Conservation (phyloP, 2,329 filamentous ascomycete genomes). For the Colletotrichum phormii region DNA sequence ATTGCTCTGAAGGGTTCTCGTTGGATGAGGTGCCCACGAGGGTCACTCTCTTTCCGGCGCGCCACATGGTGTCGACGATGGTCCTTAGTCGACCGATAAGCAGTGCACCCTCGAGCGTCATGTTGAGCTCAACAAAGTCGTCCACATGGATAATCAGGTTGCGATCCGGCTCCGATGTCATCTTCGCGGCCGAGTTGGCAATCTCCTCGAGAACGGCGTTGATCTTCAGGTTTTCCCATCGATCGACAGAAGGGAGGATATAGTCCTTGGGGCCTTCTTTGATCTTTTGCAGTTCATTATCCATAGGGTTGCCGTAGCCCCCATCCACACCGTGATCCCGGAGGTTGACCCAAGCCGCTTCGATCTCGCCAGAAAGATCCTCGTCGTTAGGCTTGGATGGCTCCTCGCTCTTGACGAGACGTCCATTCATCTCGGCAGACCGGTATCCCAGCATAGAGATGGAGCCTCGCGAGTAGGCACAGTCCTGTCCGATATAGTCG, state of each 20-base stretch:
- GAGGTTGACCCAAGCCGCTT: slow-evolving; percentile 41
- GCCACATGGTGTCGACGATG: slow-evolving; percentile 78
- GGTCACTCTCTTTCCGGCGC: slow-evolving; percentile 77
- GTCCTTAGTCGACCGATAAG: slow-evolving; percentile 78
- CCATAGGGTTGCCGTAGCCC: slow-evolving; percentile 45
- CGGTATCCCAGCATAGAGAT: slow-evolving; percentile 68
- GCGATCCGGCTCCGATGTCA: slow-evolving; percentile 42
- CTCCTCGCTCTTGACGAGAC: slow-evolving; percentile 60
- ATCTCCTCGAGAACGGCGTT: slow-evolving; percentile 68
- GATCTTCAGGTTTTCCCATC: slow-evolving; percentile 73
- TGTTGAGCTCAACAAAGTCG: slow-evolving; percentile 83
- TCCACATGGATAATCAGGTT: slow-evolving; percentile 81
- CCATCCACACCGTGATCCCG: slow-evolving; percentile 39
- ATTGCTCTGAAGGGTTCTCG: slow-evolving; percentile 59
- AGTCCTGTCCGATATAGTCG: slow-evolving; percentile 75
- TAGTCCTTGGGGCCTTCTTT: slow-evolving; percentile 49
- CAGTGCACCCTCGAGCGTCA: slow-evolving; percentile 74
- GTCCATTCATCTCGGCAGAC: slow-evolving; percentile 66
- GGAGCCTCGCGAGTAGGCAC: slow-evolving; percentile 58
- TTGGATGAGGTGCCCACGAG: slow-evolving; percentile 82
- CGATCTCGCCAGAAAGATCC: slow-evolving; percentile 41
- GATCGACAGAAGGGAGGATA: slow-evolving; percentile 52
- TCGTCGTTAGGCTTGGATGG: slow-evolving; percentile 50
- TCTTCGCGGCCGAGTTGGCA: slow-evolving; percentile 35
- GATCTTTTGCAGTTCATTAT: slow-evolving; percentile 58